phyloP scores from a whole-genome alignment of 2,329 filamentous ascomycete species.

The Pseudogymnoascus sp. region DNA sequence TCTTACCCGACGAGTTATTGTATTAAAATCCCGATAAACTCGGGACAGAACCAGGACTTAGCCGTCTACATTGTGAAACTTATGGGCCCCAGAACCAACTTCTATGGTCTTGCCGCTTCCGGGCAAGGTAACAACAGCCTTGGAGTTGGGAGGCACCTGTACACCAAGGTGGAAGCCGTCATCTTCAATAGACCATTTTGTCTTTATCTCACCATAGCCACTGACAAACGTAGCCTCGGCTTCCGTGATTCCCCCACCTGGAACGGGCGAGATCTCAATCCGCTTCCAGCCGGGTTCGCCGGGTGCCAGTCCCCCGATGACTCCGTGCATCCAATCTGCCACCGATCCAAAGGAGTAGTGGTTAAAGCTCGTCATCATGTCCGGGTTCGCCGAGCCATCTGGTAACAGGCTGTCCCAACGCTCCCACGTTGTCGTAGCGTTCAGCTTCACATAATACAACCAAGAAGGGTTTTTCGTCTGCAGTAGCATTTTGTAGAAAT shows the following conservation, averaged over 20 bases:
- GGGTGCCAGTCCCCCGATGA: slow-evolving; percentile 26
- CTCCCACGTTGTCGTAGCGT: slow-evolving; percentile 32
- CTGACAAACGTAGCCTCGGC: background rate
- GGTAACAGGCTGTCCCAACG: slow-evolving; percentile 31
- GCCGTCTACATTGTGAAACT: background rate
- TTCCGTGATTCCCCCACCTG: background rate
- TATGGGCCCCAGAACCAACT: slow-evolving; percentile 2
- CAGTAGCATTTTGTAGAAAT: slow-evolving; percentile 29
- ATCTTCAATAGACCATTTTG: background rate
- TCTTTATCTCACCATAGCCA: background rate
- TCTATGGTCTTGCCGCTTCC: background rate
- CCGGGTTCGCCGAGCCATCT: slow-evolving; percentile 28
- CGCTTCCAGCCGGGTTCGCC: slow-evolving; percentile 26
- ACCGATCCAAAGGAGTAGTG: slow-evolving; percentile 33
- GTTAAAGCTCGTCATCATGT: slow-evolving; percentile 33
- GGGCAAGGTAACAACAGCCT: background rate
- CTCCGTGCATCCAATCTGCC: slow-evolving; percentile 31
- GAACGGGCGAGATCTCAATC: background rate
- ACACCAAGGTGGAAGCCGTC: slow-evolving; percentile 10
- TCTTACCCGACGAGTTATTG: no score
- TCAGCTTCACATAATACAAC: slow-evolving; percentile 30
- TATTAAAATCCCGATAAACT: no score
- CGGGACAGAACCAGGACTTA: background rate
- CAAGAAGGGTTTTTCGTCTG: slow-evolving; percentile 25
- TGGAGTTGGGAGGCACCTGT: slow-evolving; percentile 25